phyloP scores from a whole-genome alignment of 257 asterid species.

The Solanum arcanum region DNA sequence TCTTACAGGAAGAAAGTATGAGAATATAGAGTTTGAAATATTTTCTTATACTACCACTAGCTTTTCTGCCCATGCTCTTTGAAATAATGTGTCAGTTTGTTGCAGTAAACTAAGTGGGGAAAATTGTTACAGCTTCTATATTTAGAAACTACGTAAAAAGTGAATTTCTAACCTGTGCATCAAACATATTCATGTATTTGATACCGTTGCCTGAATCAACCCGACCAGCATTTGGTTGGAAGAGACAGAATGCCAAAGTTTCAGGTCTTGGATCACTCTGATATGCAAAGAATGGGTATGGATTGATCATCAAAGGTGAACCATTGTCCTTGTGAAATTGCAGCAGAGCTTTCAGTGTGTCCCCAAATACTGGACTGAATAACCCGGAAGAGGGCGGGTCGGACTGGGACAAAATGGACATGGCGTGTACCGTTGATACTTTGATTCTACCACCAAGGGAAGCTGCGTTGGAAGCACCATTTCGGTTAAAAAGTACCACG shows the following conservation, averaged over 20 bases:
- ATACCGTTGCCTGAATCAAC: constrained; percentile 57
- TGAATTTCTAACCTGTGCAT: constrained; percentile 66
- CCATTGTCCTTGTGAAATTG: constrained; percentile 54
- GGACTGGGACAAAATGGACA: constrained; percentile 71
- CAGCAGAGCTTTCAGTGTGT: constrained; percentile 48
- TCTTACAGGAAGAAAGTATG: background rate
- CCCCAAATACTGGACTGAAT: constrained; percentile 35
- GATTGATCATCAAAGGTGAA: constrained; percentile 87
- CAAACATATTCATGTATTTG: constrained; percentile 97
- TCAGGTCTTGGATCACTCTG: constrained; percentile 82
- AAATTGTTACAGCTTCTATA: background rate
- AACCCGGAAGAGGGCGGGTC: constrained; percentile 87
- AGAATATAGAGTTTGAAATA: background rate
- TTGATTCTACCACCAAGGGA: constrained; percentile 69
- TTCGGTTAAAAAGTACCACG: background rate
- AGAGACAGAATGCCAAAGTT: constrained; percentile 77
- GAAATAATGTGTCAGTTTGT: background rate
- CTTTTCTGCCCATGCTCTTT: background rate
- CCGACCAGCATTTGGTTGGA: constrained; percentile 90
- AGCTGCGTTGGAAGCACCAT: constrained; percentile 27
- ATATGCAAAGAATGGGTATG: constrained; percentile 90
- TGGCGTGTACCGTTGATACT: constrained; percentile 85
- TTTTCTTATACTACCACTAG: background rate
- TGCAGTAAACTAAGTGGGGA: background rate
- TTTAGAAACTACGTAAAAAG: background rate